A percentile compares a stretch with the other conserved stretches of the same genome.
Conservation (phyloP, 768 basidiomycete genomes). For the Cubamyces lactineus region DNA sequence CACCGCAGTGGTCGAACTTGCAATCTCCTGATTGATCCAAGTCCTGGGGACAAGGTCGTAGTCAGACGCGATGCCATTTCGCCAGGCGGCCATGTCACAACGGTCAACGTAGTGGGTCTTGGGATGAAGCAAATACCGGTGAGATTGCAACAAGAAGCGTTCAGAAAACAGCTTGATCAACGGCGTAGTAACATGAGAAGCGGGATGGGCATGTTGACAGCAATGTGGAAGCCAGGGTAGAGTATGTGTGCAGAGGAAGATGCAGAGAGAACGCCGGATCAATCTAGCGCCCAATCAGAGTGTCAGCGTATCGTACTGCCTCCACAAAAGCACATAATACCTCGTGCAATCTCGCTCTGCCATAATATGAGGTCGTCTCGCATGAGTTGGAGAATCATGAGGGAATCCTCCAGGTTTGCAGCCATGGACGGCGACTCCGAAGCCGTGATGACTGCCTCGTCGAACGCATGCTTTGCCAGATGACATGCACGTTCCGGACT, state of each 20-base stretch:
- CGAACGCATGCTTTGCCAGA: conserved; percentile 90
- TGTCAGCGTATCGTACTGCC: neutral
- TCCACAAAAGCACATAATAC: neutral
- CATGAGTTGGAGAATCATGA: conserved; percentile 82
- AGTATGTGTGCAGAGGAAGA: too few species aligned
- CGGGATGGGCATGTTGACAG: too few species aligned
- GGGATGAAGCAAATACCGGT: too few species aligned
- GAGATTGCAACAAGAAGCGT: too few species aligned
- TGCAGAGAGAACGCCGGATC: too few species aligned
- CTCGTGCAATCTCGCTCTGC: conserved; percentile 65
- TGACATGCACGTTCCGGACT: conserved; percentile 87
- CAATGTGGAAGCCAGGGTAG: too few species aligned
- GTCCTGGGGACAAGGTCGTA: conserved; percentile 9
- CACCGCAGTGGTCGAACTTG: conserved; percentile 92
- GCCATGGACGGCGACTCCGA: conserved; percentile 35
- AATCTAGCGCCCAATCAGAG: neutral
- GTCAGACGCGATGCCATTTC: conserved; percentile 28
- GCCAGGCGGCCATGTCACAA: conserved; percentile 18
- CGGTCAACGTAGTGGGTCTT: too few species aligned
- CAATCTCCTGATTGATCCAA: conserved; percentile 74
- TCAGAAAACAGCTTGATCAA: too few species aligned
- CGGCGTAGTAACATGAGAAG: too few species aligned
- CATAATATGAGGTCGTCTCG: conserved; percentile 86
- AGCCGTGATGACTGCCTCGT: conserved; percentile 70
- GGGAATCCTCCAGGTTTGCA: conserved; percentile 70